Evolutionary conservation across 257 asterid genomes (phyloP).

Genomic region (Gentiana straminea): DNA sequence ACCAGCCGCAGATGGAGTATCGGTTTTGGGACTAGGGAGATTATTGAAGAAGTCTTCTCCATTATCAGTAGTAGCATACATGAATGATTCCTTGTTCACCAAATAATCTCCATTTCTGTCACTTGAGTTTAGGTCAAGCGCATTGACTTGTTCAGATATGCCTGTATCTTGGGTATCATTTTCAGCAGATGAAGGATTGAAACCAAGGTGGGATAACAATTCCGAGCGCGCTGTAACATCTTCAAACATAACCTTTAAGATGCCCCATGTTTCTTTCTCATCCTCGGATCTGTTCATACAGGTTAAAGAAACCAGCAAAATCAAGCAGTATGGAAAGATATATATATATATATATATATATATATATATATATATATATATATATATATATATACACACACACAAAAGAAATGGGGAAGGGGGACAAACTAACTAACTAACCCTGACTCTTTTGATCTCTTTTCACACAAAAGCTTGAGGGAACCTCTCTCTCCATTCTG

Average conservation of each 20-base stretch:
- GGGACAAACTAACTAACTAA: slow-evolving; percentile 17
- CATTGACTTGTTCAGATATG: slow-evolving; percentile 47
- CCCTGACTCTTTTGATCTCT: slow-evolving; percentile 77
- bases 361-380: too few species aligned
- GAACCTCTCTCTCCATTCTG: slow-evolving; percentile 78
- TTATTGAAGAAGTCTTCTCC: slow-evolving; percentile 94
- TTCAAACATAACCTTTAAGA: slow-evolving; percentile 86
- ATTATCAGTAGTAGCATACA: slow-evolving; percentile 37
- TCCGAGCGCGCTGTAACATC: slow-evolving; percentile 91
- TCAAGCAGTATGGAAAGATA: background rate
- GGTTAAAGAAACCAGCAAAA: slow-evolving; percentile 4
- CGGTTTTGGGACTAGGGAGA: slow-evolving; percentile 69
- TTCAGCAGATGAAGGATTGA: slow-evolving; percentile 37
- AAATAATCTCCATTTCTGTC: slow-evolving; percentile 31
- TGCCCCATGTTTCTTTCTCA: slow-evolving; percentile 87
- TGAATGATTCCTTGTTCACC: slow-evolving; percentile 31
- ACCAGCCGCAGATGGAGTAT: slow-evolving; percentile 59
- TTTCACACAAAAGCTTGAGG: slow-evolving; percentile 69
- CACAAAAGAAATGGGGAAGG: background rate
- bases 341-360: too few species aligned
- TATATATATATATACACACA: too few species aligned
- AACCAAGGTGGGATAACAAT: slow-evolving; percentile 89
- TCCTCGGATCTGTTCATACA: slow-evolving; percentile 54
- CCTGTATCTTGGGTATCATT: slow-evolving; percentile 30
- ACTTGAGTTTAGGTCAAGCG: slow-evolving; percentile 50